These are phyloP conservation scores for Lipomyces japonicus DNA, from an alignment of 805 yeast genomes.

Conservation along the genomic window DNA sequence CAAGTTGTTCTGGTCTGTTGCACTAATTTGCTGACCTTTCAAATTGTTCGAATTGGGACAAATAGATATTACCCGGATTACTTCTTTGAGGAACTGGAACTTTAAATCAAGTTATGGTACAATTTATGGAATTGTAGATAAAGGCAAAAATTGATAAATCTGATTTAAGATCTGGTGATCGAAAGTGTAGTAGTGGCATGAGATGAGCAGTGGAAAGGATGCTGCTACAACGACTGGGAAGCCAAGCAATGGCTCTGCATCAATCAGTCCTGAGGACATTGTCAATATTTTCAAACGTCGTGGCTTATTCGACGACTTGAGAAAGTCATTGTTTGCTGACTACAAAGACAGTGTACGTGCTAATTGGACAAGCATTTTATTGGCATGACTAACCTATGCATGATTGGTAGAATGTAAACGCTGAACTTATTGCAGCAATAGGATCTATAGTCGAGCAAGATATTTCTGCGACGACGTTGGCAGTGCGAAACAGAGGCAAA, in stretches of 20 bases:
- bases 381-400: not conserved
- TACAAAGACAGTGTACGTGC: slow-evolving; percentile 27
- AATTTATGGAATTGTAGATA: too few species aligned
- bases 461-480: slow-evolving; percentile 17
- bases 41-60: too few species aligned
- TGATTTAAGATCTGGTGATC: too few species aligned
- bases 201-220: too few species aligned
- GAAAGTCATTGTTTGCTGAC: slow-evolving; percentile 24
- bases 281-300: slow-evolving; percentile 25
- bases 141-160: too few species aligned
- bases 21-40: too few species aligned
- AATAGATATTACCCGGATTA: too few species aligned
- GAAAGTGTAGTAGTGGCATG: too few species aligned
- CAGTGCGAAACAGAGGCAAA: slow-evolving; percentile 23
- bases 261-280: slow-evolving; percentile 42
- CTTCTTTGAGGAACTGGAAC: too few species aligned
- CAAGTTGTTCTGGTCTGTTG: too few species aligned
- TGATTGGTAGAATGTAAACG: not conserved
- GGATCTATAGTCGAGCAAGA: slow-evolving; percentile 13
- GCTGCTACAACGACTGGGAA: too few species aligned
- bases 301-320: slow-evolving; percentile 28
- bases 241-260: not conserved
- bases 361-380: not conserved
- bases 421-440: slow-evolving; percentile 13
- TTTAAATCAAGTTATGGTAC: too few species aligned